phyloP scores from a whole-genome alignment of 495 filamentous ascomycete genomes.

The Penicillium steckii region DNA sequence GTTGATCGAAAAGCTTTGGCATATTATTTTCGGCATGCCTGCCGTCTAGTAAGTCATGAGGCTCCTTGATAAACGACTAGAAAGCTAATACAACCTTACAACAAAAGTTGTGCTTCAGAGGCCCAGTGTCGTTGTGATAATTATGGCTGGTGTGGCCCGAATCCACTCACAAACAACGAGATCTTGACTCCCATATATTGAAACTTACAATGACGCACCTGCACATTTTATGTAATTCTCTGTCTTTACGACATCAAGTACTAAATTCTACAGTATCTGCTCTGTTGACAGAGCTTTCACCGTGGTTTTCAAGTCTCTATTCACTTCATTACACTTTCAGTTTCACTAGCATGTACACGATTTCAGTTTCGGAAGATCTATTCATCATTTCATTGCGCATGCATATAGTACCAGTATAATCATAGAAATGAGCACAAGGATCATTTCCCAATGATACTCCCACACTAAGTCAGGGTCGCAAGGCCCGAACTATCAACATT shows the following conservation, averaged over 20 bases:
- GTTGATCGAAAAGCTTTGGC: conserved; percentile 25
- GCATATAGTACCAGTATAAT: background rate
- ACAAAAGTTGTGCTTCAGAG: conserved; percentile 9
- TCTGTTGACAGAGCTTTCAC: too few species aligned
- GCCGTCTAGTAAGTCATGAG: conserved; percentile 17
- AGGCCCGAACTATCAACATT: conserved; percentile 16
- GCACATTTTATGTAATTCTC: too few species aligned
- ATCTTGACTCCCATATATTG: background rate
- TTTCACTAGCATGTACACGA: too few species aligned
- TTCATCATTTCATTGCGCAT: too few species aligned
- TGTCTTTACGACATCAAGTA: too few species aligned
- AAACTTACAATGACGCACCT: too few species aligned
- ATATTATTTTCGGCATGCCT: conserved; percentile 22
- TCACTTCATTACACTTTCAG: too few species aligned
- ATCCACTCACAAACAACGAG: conserved; percentile 2
- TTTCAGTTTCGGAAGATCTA: too few species aligned
- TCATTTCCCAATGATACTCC: too few species aligned
- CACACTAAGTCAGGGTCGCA: conserved; percentile 9
- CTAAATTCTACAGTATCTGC: too few species aligned
- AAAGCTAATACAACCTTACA: background rate
- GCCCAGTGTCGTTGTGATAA: conserved; percentile 18
- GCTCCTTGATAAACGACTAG: background rate
- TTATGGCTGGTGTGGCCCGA: conserved; percentile 20
- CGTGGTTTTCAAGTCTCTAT: too few species aligned
- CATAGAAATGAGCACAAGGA: too few species aligned